Evolutionary conservation across 495 filamentous ascomycete species (phyloP).

Genomic region (Neurospora cerealis): DNA sequence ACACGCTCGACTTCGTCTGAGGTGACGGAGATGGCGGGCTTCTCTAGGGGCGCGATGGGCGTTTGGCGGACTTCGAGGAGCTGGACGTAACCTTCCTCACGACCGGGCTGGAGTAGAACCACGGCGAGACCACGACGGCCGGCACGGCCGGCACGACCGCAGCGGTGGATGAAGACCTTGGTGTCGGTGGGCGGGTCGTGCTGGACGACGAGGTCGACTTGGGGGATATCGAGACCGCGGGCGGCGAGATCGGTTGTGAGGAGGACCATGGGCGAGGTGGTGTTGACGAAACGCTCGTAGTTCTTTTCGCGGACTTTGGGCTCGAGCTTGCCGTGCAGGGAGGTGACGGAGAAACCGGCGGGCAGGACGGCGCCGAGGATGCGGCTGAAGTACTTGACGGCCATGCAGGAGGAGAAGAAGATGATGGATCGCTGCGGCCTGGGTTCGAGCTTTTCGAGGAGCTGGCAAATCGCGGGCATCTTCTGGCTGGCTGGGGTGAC

Average conservation of each 20-base stretch:
- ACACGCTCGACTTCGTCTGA: conserved; percentile 45
- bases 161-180: conserved; percentile 91
- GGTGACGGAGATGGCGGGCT: conserved; percentile 37
- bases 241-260: conserved; percentile 58
- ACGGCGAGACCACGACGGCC: conserved; percentile 79
- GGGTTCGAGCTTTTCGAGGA: conserved; percentile 59
- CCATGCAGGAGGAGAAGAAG: conserved; percentile 88
- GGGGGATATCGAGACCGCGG: conserved; percentile 85
- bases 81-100: conserved; percentile 79
- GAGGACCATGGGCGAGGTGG: conserved; percentile 61
- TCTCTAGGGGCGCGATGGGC: conserved; percentile 55
- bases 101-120: conserved; percentile 69
- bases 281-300: conserved; percentile 45
- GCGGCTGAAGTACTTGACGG: conserved; percentile 85
- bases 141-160: conserved; percentile 84
- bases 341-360: conserved; percentile 55
- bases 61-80: conserved; percentile 88
- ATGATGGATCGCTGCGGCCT: conserved; percentile 79
- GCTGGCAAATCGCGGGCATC: conserved; percentile 56
- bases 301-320: conserved; percentile 42
- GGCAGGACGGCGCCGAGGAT: conserved; percentile 59
- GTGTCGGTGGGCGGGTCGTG: conserved; percentile 87
- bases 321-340: conserved; percentile 91
- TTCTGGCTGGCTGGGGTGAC: conserved; percentile 65
- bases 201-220: conserved; percentile 89